Evolutionary conservation across 73 alveolate species (phyloP).

Genomic region (Symbiodinium pilosum): DNA sequence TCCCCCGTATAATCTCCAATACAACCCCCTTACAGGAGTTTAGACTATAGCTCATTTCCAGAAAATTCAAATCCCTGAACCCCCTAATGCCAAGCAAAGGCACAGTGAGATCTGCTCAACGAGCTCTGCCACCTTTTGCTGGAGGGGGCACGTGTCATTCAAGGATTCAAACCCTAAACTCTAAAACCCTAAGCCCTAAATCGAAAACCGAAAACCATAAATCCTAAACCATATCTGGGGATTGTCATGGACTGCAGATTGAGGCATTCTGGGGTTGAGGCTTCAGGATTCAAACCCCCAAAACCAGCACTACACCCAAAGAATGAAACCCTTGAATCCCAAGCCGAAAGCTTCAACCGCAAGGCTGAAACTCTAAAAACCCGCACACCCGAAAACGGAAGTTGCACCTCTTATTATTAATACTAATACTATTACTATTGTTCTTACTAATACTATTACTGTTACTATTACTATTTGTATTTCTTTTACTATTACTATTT

Average conservation of each 20-base stretch:
- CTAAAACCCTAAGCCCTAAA: neutral
- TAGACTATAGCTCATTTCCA: no score
- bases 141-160: no score
- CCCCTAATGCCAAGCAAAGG: neutral
- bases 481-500: no score
- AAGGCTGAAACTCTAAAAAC: neutral
- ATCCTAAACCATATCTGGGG: neutral
- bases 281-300: no score
- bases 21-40: no score
- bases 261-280: no score
- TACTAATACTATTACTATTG: neutral
- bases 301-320: neutral
- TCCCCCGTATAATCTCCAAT: no score
- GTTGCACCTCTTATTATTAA: neutral
- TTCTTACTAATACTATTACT: no score
- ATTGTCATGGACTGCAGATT: no score
- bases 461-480: no score
- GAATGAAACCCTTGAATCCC: neutral
- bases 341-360: neutral
- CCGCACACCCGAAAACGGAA: neutral
- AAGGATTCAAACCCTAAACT: slow-evolving; percentile 3
- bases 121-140: slow-evolving; percentile 13
- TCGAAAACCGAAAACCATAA: neutral
- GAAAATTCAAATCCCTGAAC: no score
- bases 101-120: neutral